Base-by-base conservation (phyloP, 2,329 filamentous ascomycete species). In the Geosmithia putterillii region DNA sequence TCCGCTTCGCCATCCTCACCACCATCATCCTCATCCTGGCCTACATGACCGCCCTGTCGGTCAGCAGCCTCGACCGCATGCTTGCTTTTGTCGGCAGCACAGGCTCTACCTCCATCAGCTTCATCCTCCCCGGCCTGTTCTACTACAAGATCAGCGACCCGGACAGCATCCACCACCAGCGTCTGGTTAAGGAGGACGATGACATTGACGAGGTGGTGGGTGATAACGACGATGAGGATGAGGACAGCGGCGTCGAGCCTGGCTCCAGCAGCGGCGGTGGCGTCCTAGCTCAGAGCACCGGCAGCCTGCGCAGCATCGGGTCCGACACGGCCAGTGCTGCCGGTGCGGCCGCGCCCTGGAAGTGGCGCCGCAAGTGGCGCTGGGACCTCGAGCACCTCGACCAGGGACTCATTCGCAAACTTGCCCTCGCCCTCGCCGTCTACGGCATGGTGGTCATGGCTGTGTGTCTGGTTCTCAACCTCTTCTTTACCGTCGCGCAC, bases 91-190 rank as follows among this genome's bases (percentile, higher is more conserved):
- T 98, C 10, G 92, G 92, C 34, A 88, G 83, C 53, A 98, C 92
- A 0, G 92, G 92, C 43, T 90, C 83, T 42, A 98, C 92, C 0
- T 87, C 86, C 47, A 98, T 98, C 54, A 94, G 86, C 48, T 98
- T 98, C 59, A 96, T 98, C 50, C 73, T 98, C 1, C 92, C 92
- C 0, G 92, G 92, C 0, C 65, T 98, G 4, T 98, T 98, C 62
- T 98, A 96, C 63, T 98, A 96, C 67, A 96, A 96, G 64, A 96
- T 98, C 47, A 94, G 87, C 12, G 80, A 86, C 20, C 92, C 92
- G 0, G 83, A 95, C 44, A 90, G 86, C 38, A 74, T 81, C 22
- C 79, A 90, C 48, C 88, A 95, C 53, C 90, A 95, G 58, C 78
- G 83, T 14, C 69, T 96, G 9, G 69, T 87, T 48, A 96, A 96